These are phyloP conservation scores for Pistacia vera DNA, from an alignment of 345 rosid species.

Conservation along the genomic window DNA sequence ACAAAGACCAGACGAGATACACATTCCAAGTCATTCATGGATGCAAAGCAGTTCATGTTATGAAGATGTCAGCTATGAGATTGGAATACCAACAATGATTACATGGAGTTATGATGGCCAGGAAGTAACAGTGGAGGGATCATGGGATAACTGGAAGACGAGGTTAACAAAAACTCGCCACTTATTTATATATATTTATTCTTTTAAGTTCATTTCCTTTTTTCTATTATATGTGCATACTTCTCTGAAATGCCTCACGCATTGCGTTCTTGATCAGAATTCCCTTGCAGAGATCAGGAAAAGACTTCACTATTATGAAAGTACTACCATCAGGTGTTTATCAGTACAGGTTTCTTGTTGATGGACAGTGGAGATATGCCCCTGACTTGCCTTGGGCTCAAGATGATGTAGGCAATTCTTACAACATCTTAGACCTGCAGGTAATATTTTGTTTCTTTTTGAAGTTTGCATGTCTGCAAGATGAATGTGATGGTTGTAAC, in stretches of 20 bases:
- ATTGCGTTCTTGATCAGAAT: conserved; percentile 58
- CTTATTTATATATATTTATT: neutral
- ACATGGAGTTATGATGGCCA: conserved; percentile 91
- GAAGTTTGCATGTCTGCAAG: neutral
- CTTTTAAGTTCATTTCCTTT: neutral
- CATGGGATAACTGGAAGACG: conserved; percentile 94
- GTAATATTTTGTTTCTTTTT: conserved; percentile 35
- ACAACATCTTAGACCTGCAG: conserved; percentile 89
- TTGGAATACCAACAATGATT: conserved; percentile 90
- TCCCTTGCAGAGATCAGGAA: conserved; percentile 88
- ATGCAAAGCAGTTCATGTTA: conserved; percentile 48
- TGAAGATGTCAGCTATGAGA: conserved; percentile 65
- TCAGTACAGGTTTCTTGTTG: conserved; percentile 87
- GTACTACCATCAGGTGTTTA: conserved; percentile 96
- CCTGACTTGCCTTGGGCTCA: conserved; percentile 83
- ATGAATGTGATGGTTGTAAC: neutral
- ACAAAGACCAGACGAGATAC: conserved; percentile 89
- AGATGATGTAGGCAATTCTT: conserved; percentile 77
- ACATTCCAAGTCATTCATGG: conserved; percentile 63
- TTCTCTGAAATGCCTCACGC: neutral
- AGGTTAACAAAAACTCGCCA: conserved; percentile 45
- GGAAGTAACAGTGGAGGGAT: conserved; percentile 89
- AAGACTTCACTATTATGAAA: conserved; percentile 92
- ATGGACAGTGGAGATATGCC: conserved; percentile 86
- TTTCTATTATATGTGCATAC: conserved; percentile 1